Percentiles rank a stretch among this genome's conserved stretches.
Conservation (phyloP, 495 filamentous ascomycete species). For the Bombardia bombarda region DNA sequence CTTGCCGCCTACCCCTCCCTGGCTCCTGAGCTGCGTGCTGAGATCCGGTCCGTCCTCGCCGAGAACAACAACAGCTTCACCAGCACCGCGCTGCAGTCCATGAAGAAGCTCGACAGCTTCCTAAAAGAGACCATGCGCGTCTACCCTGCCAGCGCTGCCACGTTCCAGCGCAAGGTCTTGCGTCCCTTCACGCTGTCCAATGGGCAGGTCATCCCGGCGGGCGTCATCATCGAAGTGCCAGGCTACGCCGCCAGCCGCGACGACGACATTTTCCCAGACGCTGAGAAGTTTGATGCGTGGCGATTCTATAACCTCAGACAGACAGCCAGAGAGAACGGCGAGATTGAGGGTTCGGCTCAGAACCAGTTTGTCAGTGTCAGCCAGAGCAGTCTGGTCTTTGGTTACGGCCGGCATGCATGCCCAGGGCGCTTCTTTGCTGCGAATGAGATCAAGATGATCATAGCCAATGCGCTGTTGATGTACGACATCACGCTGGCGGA, state of each 20-base stretch:
- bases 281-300: conserved; percentile 38
- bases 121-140: conserved; percentile 28
- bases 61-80: conserved; percentile 21
- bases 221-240: conserved; percentile 31
- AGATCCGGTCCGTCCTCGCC: conserved; percentile 32
- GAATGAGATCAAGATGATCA: conserved; percentile 46
- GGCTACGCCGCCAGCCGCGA: conserved; percentile 24
- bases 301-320: conserved; percentile 42
- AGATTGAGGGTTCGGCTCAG: conserved; percentile 15
- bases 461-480: conserved; percentile 45
- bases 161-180: conserved; percentile 31
- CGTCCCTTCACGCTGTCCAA: conserved; percentile 33
- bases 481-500: conserved; percentile 43
- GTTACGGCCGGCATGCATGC: conserved; percentile 49
- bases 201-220: conserved; percentile 30
- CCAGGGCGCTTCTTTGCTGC: conserved; percentile 53
- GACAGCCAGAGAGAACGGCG: conserved; percentile 20
- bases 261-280: conserved; percentile 19
- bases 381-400: conserved; percentile 36
- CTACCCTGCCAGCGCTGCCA: conserved; percentile 4
- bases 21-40: conserved; percentile 41
- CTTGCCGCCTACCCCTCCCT: conserved; percentile 36
- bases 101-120: conserved; percentile 31
- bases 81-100: conserved; percentile 19
- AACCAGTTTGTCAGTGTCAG: conserved; percentile 37